A percentile compares a stretch with the other conserved stretches of the same genome.
Conservation (phyloP, 805 yeast species). For the Wickerhamomyces strasburgensis region DNA sequence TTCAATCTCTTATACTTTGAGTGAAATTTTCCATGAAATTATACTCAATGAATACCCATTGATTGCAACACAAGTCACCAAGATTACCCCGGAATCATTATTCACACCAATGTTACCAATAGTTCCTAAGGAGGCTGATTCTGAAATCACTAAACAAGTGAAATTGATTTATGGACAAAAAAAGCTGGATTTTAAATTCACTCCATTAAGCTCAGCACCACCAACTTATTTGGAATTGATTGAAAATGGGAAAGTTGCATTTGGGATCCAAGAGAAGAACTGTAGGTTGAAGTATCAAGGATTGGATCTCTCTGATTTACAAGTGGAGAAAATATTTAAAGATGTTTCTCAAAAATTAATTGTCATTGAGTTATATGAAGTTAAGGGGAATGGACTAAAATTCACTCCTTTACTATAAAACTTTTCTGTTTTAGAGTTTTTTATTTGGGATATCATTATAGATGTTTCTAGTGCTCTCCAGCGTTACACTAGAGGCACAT, state of each 20-base stretch:
- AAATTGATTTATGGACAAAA: slow-evolving; percentile 48
- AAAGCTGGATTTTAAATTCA: slow-evolving; percentile 59
- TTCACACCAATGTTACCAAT: slow-evolving; percentile 25
- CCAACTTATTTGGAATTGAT: slow-evolving; percentile 78
- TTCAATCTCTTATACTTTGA: slow-evolving; percentile 53
- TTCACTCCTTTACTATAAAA: slow-evolving; percentile 25
- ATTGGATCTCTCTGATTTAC: slow-evolving; percentile 13
- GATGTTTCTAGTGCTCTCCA: no score
- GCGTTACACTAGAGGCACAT: slow-evolving; percentile 1
- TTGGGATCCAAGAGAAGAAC: slow-evolving; percentile 28
- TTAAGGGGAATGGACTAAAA: slow-evolving; percentile 10
- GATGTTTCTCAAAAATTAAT: slow-evolving; percentile 9
- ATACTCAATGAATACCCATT: slow-evolving; percentile 63
- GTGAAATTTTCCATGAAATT: slow-evolving; percentile 62
- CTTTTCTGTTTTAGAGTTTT: not conserved
- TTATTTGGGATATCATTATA: no score
- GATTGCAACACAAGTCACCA: slow-evolving; percentile 37
- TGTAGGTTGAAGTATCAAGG: slow-evolving; percentile 17
- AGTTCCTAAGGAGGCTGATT: slow-evolving; percentile 33
- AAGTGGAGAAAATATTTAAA: slow-evolving; percentile 19
- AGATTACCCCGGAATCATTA: slow-evolving; percentile 21
- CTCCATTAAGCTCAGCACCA: slow-evolving; percentile 62
- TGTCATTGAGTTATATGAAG: slow-evolving; percentile 21
- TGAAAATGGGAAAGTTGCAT: slow-evolving; percentile 71
- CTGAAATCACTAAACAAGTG: slow-evolving; percentile 34